These are phyloP conservation scores for Colletotrichum scovillei DNA, from an alignment of 2,329 filamentous ascomycete species.

Conservation along the genomic window DNA sequence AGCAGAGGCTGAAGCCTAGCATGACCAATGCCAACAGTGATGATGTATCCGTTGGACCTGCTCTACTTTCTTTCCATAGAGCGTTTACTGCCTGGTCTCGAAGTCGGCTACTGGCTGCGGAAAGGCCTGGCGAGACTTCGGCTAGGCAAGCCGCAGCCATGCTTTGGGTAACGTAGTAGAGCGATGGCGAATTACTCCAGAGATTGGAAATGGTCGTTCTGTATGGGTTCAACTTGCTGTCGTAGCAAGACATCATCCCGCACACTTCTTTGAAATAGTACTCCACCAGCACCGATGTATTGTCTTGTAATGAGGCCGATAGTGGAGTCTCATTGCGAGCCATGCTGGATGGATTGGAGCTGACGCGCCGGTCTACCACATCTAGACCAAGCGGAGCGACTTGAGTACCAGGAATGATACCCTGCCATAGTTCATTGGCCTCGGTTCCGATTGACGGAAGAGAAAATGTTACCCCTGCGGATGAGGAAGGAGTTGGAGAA, in stretches of 20 bases:
- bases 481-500: neutral
- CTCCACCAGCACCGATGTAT: slow-evolving; percentile 66
- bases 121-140: slow-evolving; percentile 50
- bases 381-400: no score
- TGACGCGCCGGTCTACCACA: no score
- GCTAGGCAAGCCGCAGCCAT: slow-evolving; percentile 40
- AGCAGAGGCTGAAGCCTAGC: slow-evolving; percentile 68
- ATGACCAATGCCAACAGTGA: slow-evolving; percentile 68
- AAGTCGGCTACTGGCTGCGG: slow-evolving; percentile 59
- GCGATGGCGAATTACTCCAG: slow-evolving; percentile 36
- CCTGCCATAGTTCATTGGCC: no score
- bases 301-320: neutral
- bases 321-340: neutral
- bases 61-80: slow-evolving; percentile 60
- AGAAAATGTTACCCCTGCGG: no score
- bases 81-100: slow-evolving; percentile 62
- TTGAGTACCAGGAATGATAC: no score
- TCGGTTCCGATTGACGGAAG: no score
- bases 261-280: slow-evolving; percentile 74
- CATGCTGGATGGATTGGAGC: neutral
- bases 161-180: slow-evolving; percentile 40
- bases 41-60: slow-evolving; percentile 60
- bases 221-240: slow-evolving; percentile 71
- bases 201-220: slow-evolving; percentile 67
- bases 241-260: slow-evolving; percentile 72